phyloP scores from a whole-genome alignment of 2,329 filamentous ascomycete genomes.

The Massarina eburnea region DNA sequence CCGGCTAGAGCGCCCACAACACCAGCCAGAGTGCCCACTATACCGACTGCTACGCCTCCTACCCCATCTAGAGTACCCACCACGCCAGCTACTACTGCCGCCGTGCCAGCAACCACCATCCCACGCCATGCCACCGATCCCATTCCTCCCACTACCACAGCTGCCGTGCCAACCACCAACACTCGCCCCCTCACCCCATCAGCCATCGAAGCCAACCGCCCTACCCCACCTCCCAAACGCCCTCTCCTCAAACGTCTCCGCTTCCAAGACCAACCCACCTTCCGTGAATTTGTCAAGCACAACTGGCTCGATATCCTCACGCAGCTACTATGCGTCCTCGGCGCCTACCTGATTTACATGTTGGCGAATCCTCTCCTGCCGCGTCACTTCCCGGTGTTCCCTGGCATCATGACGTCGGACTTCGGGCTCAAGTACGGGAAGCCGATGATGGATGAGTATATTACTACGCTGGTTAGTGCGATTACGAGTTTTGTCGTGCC shows the following conservation, averaged over 20 bases:
- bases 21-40: no score
- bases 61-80: no score
- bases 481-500: constrained; percentile 65
- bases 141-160: not conserved
- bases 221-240: not conserved
- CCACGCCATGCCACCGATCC: no score
- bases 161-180: not conserved
- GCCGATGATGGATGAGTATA: constrained; percentile 67
- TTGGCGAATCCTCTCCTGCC: constrained; percentile 57
- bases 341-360: constrained; percentile 46
- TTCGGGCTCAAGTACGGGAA: constrained; percentile 60
- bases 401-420: constrained; percentile 25
- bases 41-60: no score
- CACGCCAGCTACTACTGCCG: no score
- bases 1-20: no score
- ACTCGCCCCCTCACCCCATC: not conserved
- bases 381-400: constrained; percentile 56
- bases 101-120: no score
- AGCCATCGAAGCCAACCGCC: not conserved
- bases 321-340: constrained; percentile 61
- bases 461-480: constrained; percentile 67
- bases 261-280: constrained; percentile 14
- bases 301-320: constrained; percentile 63
- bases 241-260: constrained; percentile 12
- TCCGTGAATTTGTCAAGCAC: constrained; percentile 13